phyloP scores from a whole-genome alignment of 2,329 filamentous ascomycete genomes.

The Huntiella moniliformis region DNA sequence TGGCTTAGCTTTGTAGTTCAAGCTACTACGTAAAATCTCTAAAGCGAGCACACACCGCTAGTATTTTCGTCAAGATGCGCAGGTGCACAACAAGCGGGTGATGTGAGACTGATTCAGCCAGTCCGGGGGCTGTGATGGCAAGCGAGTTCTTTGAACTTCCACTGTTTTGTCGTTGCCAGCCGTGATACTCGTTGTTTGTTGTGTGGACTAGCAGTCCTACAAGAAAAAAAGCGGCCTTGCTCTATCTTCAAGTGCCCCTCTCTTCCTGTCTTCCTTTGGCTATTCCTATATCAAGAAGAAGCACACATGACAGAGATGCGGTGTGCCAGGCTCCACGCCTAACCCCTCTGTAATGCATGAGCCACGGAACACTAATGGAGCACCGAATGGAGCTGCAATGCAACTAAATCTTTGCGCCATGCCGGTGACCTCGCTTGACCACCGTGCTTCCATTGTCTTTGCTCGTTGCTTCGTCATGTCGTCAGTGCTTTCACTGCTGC shows the following conservation, averaged over 20 bases:
- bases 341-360: slow-evolving; percentile 12
- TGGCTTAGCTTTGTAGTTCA: no score
- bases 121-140: no score
- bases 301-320: slow-evolving; percentile 7
- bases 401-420: slow-evolving; percentile 3
- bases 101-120: no score
- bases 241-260: no score
- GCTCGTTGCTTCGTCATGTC: background rate
- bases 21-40: no score
- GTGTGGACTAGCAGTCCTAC: no score
- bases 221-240: no score
- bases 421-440: background rate
- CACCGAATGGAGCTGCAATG: slow-evolving; percentile 1
- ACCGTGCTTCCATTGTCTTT: background rate
- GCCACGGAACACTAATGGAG: slow-evolving; percentile 11
- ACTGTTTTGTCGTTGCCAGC: no score
- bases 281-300: background rate
- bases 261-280: background rate
- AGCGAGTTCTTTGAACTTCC: background rate
- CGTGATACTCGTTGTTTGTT: no score
- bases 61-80: no score
- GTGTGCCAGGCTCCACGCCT: slow-evolving; percentile 10
- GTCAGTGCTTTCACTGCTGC: background rate
- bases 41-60: no score
- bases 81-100: no score